phyloP scores from a whole-genome alignment of 108 stramenopile genomes.

The Epipyxis sp. region DNA sequence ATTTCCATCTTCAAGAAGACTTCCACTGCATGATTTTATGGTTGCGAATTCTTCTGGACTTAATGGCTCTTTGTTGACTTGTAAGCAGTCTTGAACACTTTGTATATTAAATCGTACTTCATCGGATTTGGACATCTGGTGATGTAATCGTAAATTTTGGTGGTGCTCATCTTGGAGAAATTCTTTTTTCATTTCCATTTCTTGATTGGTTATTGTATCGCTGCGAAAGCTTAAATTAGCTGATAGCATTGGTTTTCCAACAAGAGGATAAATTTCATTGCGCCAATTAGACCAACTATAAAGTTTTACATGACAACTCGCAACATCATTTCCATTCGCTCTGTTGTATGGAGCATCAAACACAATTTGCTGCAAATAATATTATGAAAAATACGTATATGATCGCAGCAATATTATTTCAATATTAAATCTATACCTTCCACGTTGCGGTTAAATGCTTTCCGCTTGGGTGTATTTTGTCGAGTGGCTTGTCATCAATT shows the following conservation, averaged over 20 bases:
- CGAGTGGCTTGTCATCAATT: constrained; percentile 16
- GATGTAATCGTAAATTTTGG: neutral
- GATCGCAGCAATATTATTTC: neutral
- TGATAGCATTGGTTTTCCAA: constrained; percentile 22
- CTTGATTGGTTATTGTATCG: too few species aligned
- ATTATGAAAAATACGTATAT: neutral
- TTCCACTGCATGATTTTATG: neutral
- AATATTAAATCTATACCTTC: neutral
- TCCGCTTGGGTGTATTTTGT: neutral
- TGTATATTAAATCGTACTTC: too few species aligned
- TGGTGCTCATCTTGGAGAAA: neutral
- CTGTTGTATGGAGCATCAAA: constrained; percentile 21
- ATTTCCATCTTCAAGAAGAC: neutral
- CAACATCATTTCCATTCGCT: neutral
- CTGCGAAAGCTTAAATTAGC: too few species aligned
- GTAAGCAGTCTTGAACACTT: neutral
- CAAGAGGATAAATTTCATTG: neutral
- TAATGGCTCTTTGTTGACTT: neutral
- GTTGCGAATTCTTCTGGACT: neutral
- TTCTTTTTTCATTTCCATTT: neutral
- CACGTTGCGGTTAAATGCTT: constrained; percentile 3
- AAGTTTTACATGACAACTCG: too few species aligned
- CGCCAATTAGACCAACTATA: constrained; percentile 1
- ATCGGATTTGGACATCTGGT: neutral
- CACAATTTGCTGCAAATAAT: constrained; percentile 3